Evolutionary conservation across 164 flowering plant species (phyloP).

Genomic region (Vitis rupestris): DNA sequence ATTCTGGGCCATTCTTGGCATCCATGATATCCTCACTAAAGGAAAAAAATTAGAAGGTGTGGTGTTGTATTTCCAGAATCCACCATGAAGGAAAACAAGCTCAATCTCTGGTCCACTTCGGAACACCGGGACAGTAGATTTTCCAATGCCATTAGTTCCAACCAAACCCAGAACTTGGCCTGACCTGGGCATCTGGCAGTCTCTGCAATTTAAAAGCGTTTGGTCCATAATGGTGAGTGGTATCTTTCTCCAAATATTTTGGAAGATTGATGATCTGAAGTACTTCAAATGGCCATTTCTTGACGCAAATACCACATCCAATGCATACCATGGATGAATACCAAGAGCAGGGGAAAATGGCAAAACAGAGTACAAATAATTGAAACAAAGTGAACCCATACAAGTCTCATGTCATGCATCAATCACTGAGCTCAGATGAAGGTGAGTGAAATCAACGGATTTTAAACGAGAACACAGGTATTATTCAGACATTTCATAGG

Average conservation of each 20-base stretch:
- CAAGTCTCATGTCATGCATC: no score
- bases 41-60: constrained; percentile 55
- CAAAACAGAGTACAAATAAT: constrained; percentile 31
- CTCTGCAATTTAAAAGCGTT: constrained; percentile 96
- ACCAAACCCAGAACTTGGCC: constrained; percentile 99
- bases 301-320: no score
- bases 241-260: constrained; percentile 90
- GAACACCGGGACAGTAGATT: constrained; percentile 68
- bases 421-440: no score
- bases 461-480: no score
- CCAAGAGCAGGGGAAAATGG: no score
- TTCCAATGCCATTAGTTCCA: constrained; percentile 99
- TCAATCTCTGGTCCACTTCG: constrained; percentile 42
- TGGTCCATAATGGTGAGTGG: constrained; percentile 97
- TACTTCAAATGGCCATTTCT: no score
- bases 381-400: no score
- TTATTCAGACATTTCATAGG: no score
- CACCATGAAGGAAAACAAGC: constrained; percentile 56
- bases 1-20: constrained; percentile 27
- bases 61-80: constrained; percentile 65
- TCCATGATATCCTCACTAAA: constrained; percentile 24
- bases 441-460: no score
- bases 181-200: constrained; percentile 98
- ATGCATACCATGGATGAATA: no score
- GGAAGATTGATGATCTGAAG: no score